These are phyloP conservation scores for Candida odintsovae DNA, from an alignment of 805 yeast species.

Conservation along the genomic window DNA sequence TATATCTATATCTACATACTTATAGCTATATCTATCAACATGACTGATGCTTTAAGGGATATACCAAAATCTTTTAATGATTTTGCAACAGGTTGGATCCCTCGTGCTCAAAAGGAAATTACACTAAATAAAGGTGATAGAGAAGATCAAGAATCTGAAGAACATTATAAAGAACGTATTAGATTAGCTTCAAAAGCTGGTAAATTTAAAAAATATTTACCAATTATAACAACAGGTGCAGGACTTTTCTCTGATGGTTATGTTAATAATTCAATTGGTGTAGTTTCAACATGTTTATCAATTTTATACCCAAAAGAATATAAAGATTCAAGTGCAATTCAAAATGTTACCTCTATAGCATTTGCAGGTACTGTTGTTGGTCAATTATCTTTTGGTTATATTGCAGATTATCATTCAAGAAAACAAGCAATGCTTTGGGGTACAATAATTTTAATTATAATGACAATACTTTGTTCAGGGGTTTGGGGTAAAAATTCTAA, in stretches of 20 bases:
- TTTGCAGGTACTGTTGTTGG: conserved; percentile 92
- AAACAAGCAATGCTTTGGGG: conserved; percentile 80
- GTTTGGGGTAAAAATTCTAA: conserved; percentile 63
- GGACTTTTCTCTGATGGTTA: conserved; percentile 94
- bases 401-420: conserved; percentile 77
- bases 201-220: conserved; percentile 42
- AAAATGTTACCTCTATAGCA: conserved; percentile 80
- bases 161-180: conserved; percentile 17
- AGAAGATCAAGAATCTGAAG: conserved; percentile 24
- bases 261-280: conserved; percentile 76
- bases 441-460: conserved; percentile 65
- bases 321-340: conserved; percentile 59
- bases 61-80: conserved; percentile 38
- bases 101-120: conserved; percentile 37
- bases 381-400: conserved; percentile 71
- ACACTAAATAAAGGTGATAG: conserved; percentile 29
- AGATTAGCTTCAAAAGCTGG: conserved; percentile 16
- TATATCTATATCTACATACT: background rate
- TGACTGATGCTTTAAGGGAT: conserved; percentile 36
- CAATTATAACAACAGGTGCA: conserved; percentile 81
- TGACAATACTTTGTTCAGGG: conserved; percentile 76
- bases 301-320: conserved; percentile 61
- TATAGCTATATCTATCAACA: too few species aligned
- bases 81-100: conserved; percentile 36
- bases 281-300: conserved; percentile 67